Evolutionary conservation across 2,329 filamentous ascomycete genomes (phyloP).

Genomic region (Chaetomiaceae sp.): DNA sequence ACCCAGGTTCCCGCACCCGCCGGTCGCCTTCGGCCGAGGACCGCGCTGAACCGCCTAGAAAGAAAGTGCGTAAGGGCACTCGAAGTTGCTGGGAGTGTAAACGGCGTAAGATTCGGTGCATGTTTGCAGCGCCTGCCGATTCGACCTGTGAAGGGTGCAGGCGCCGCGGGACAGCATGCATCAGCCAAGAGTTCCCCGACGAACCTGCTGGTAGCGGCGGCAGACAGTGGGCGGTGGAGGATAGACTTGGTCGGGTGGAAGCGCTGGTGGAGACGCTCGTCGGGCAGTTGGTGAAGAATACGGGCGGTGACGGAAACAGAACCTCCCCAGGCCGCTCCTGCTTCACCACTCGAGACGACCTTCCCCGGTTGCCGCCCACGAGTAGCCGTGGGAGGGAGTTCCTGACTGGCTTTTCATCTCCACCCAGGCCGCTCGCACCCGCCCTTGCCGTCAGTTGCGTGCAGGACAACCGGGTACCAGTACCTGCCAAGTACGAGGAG

Average conservation of each 20-base stretch:
- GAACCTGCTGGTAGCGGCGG: background rate
- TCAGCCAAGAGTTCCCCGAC: slow-evolving; percentile 46
- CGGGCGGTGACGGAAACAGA: too few relatives aligned
- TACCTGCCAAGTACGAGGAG: background rate
- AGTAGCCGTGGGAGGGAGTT: background rate
- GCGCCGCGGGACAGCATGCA: slow-evolving; percentile 40
- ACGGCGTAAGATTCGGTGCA: slow-evolving; percentile 50
- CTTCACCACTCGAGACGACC: too few relatives aligned
- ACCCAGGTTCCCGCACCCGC: background rate
- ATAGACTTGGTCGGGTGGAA: slow-evolving; percentile 8
- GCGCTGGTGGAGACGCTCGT: background rate
- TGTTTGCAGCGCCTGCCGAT: slow-evolving; percentile 37
- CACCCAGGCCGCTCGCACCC: background rate
- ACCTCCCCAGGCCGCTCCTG: too few relatives aligned
- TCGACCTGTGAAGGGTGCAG: slow-evolving; percentile 44
- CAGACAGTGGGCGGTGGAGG: background rate
- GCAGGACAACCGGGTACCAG: background rate
- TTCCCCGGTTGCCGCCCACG: background rate
- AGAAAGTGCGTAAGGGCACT: slow-evolving; percentile 50
- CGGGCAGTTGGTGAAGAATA: background rate
- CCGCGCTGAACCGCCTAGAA: slow-evolving; percentile 18
- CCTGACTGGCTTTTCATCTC: background rate
- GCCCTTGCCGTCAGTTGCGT: background rate
- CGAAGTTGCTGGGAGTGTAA: slow-evolving; percentile 57
- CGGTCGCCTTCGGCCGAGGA: background rate